phyloP scores from a whole-genome alignment of 371 early-diverging fungal species.

The Aphelidium insulamus region DNA sequence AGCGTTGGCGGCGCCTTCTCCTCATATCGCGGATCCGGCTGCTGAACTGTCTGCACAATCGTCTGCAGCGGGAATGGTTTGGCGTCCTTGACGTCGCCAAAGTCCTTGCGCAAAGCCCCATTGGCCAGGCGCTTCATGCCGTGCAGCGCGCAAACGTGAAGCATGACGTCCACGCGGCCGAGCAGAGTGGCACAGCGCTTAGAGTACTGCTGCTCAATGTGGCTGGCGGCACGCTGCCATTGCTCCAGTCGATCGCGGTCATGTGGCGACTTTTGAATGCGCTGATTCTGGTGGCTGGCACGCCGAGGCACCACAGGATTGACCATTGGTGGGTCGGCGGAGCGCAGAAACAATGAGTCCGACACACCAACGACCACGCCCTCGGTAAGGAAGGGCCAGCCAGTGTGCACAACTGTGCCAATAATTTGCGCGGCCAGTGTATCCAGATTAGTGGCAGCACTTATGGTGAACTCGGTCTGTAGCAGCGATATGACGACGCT shows the following conservation, averaged over 20 bases:
- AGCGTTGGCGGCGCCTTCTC: constrained; percentile 12
- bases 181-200: constrained; percentile 30
- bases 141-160: constrained; percentile 40
- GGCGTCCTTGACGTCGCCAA: too few relatives aligned
- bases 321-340: constrained; percentile 16
- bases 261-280: constrained; percentile 11
- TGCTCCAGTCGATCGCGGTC: constrained; percentile 26
- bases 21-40: constrained; percentile 45
- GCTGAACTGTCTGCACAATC: constrained; percentile 26
- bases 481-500: not conserved
- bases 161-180: constrained; percentile 39
- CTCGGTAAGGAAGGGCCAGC: constrained; percentile 73
- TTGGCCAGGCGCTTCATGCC: constrained; percentile 42
- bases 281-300: not conserved
- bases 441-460: constrained; percentile 11
- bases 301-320: not conserved
- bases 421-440: constrained; percentile 23
- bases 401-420: constrained; percentile 26
- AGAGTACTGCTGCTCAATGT: constrained; percentile 12
- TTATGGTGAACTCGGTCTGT: constrained; percentile 5
- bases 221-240: constrained; percentile 18
- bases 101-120: constrained; percentile 69
- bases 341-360: constrained; percentile 38
- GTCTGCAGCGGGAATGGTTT: constrained; percentile 36
- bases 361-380: constrained; percentile 48